Conservation (phyloP, 345 rosid species). For the Aegle marmelos region DNA sequence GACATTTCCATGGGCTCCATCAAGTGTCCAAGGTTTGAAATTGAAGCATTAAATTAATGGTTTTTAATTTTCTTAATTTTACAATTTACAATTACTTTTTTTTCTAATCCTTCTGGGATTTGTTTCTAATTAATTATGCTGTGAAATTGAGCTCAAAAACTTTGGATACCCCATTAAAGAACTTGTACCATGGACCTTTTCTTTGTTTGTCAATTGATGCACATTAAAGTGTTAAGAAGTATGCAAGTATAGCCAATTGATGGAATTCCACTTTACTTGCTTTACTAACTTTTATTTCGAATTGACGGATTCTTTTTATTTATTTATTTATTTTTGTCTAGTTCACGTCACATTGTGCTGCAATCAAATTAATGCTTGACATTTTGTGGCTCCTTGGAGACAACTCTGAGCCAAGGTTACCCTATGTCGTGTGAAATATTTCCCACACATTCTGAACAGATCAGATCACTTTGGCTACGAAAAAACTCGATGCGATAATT, state of each 20-base stretch:
- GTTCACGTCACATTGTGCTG: background rate
- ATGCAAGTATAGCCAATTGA: conserved; percentile 13
- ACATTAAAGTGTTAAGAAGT: conserved; percentile 27
- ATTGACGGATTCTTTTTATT: background rate
- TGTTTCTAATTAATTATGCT: too few species aligned
- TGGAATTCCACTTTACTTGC: conserved; percentile 20
- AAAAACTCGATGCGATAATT: too few species aligned
- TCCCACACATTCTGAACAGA: background rate
- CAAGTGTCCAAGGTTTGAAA: conserved; percentile 69
- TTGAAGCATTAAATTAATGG: conserved; percentile 31
- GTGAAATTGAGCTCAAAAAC: background rate
- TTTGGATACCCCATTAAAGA: conserved; percentile 40
- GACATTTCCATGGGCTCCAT: conserved; percentile 79
- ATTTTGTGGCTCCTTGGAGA: conserved; percentile 10
- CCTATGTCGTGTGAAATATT: background rate
- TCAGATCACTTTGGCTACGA: too few species aligned
- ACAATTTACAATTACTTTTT: too few species aligned
- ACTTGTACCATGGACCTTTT: conserved; percentile 7
- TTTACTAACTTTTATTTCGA: too few species aligned
- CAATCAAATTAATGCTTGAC: background rate
- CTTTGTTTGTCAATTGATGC: conserved; percentile 13
- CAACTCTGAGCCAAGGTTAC: background rate
- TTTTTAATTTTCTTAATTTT: too few species aligned
- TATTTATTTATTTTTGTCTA: background rate
- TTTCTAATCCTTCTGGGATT: too few species aligned